A percentile compares a stretch with the other conserved stretches of the same genome.
phyloP scores from a whole-genome alignment of 306 rosid genomes.

The Betula pendula region DNA sequence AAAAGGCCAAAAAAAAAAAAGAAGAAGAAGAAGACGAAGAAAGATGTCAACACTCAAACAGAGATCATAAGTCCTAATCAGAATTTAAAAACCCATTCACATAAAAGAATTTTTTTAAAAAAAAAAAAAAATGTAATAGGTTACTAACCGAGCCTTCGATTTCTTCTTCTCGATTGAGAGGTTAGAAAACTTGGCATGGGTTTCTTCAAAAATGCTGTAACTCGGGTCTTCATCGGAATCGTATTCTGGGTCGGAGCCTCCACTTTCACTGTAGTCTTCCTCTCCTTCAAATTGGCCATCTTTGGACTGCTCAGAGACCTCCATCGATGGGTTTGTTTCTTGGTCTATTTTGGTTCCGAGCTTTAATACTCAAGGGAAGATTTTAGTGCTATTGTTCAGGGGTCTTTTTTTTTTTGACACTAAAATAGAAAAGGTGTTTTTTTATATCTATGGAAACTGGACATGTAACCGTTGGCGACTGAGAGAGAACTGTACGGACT shows the following conservation, averaged over 20 bases:
- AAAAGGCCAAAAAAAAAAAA: background rate
- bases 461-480: background rate
- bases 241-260: constrained; percentile 34
- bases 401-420: background rate
- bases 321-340: constrained; percentile 43
- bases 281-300: constrained; percentile 4
- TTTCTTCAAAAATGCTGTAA: constrained; percentile 44
- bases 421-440: too few relatives aligned
- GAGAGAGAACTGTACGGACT: background rate
- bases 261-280: constrained; percentile 33
- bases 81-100: too few relatives aligned
- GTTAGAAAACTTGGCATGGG: constrained; percentile 39
- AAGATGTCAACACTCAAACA: background rate
- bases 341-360: background rate
- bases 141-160: constrained; percentile 39
- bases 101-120: too few relatives aligned
- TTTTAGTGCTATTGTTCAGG: background rate
- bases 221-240: constrained; percentile 46
- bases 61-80: background rate
- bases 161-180: constrained; percentile 50
- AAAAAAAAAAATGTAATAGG: background rate
- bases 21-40: background rate
- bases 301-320: constrained; percentile 9
- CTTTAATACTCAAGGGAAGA: background rate
- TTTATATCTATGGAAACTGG: background rate